Percentiles rank a stretch among this genome's conserved stretches.
Conservation (phyloP, 2,329 filamentous ascomycete genomes). For the Blastomyces percursus region DNA sequence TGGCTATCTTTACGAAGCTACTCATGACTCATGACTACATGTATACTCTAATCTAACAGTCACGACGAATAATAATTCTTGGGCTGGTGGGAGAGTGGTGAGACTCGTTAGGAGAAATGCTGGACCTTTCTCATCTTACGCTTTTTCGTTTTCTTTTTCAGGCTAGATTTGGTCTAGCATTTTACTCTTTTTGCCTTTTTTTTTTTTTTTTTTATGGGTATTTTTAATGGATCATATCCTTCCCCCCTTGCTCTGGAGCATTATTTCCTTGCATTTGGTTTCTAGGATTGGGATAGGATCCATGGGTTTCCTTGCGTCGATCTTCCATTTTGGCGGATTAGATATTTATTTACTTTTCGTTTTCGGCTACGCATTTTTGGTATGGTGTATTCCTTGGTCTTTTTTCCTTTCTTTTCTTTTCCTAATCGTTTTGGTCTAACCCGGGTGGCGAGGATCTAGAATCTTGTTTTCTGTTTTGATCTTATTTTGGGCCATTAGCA, state of each 20-base stretch:
- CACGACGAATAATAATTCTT: neutral
- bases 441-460: neutral
- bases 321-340: neutral
- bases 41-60: neutral
- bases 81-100: neutral
- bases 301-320: neutral
- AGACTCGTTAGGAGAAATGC: slow-evolving; percentile 2
- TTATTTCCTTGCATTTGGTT: neutral
- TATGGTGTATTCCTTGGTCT: too few species aligned
- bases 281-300: neutral
- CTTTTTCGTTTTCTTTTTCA: neutral
- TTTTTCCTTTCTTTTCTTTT: neutral
- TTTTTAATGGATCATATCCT: neutral
- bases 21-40: neutral
- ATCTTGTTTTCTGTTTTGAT: neutral
- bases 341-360: neutral
- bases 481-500: neutral
- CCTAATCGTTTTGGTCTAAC: neutral
- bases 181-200: neutral
- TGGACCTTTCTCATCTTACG: neutral
- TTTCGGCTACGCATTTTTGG: neutral
- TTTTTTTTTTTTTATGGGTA: neutral
- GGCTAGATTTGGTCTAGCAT: neutral
- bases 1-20: neutral
- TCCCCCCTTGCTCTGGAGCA: neutral